Evolutionary conservation across 176 grass and related monocot species (phyloP).

Genomic region (Typha latifolia): DNA sequence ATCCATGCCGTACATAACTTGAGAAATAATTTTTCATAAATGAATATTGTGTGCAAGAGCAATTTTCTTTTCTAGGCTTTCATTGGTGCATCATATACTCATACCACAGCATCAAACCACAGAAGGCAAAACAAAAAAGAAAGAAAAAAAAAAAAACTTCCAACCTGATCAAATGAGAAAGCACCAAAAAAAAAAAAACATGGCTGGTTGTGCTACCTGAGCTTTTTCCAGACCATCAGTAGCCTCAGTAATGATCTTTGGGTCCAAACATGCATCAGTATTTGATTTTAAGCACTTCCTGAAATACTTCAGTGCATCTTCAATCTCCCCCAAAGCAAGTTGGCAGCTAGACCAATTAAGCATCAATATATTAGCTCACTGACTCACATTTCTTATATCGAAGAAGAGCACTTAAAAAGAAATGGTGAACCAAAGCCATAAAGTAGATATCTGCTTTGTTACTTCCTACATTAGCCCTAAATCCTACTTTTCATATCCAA

Average conservation of each 20-base stretch:
- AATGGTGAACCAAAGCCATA: not conserved
- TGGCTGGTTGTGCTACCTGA: slow-evolving; percentile 35
- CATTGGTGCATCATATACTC: too few relatives aligned
- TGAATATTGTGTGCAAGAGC: too few relatives aligned
- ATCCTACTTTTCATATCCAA: too few relatives aligned
- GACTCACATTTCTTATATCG: not conserved
- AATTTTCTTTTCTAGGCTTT: too few relatives aligned
- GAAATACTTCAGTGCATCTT: slow-evolving; percentile 67
- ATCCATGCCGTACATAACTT: too few relatives aligned
- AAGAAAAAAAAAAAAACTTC: not conserved
- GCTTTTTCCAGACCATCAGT: slow-evolving; percentile 61
- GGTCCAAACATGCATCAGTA: slow-evolving; percentile 26
- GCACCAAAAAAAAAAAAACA: not conserved
- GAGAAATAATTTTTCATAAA: too few relatives aligned
- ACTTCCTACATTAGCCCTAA: too few relatives aligned
- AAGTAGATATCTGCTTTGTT: not conserved
- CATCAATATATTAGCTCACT: not conserved
- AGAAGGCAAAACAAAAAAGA: not conserved
- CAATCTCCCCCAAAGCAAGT: slow-evolving; percentile 58
- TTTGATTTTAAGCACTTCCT: slow-evolving; percentile 63
- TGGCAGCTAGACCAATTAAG: slow-evolving; percentile 53
- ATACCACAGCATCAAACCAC: too few relatives aligned
- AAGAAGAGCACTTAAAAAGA: not conserved
- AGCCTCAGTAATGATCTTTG: slow-evolving; percentile 57
- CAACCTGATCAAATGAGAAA: slow-evolving; percentile 4